Conservation (phyloP, 306 rosid genomes). For the Adenanthera pavonina region DNA sequence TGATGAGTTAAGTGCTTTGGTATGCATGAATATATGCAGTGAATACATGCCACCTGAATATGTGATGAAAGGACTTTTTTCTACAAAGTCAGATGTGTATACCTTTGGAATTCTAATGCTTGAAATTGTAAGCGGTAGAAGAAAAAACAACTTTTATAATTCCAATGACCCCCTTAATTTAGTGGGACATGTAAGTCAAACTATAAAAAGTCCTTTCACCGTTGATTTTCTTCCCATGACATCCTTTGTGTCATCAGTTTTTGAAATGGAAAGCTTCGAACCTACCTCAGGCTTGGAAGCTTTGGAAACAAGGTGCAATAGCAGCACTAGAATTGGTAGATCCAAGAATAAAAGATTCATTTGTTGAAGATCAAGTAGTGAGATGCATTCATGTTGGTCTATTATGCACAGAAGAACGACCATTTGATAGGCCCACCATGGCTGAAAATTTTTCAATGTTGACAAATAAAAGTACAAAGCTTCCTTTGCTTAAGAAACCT, state of each 20-base stretch:
- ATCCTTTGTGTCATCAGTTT: not conserved
- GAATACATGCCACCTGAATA: not conserved
- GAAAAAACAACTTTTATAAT: not conserved
- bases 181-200: slow-evolving; percentile 31
- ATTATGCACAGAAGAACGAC: slow-evolving; percentile 13
- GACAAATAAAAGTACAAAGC: slow-evolving; percentile 11
- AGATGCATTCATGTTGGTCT: slow-evolving; percentile 31
- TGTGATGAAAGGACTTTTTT: not conserved
- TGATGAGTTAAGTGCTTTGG: not conserved
- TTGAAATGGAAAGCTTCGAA: not conserved
- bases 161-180: not conserved
- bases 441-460: slow-evolving; percentile 3
- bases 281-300: slow-evolving; percentile 33
- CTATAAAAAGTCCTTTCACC: not conserved
- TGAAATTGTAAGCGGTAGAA: slow-evolving; percentile 18
- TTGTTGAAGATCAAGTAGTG: not conserved
- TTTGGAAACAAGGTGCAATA: slow-evolving; percentile 21
- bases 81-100: slow-evolving; percentile 1
- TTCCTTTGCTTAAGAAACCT: slow-evolving; percentile 21
- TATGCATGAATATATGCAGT: not conserved
- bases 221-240: not conserved
- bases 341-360: slow-evolving; percentile 13
- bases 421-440: slow-evolving; percentile 22
- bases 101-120: slow-evolving; percentile 21
- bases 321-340: slow-evolving; percentile 18